Base-by-base conservation (phyloP, 2,329 filamentous ascomycete species). In the Botrytis galanthina region DNA sequence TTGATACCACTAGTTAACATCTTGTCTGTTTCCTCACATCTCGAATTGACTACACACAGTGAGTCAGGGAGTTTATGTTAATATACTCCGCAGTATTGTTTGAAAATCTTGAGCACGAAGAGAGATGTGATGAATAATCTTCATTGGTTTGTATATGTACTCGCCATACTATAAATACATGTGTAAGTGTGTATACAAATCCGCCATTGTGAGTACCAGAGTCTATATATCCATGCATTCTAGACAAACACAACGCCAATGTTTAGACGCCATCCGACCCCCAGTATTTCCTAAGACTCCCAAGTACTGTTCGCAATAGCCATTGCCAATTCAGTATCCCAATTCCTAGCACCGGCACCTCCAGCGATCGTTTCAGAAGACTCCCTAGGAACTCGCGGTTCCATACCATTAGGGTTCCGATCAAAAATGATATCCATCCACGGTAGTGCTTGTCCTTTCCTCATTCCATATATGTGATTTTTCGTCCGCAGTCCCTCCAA, bases 381-480 rank as follows among this genome's bases (percentile, higher is more conserved):
- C 35, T 57, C 48, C 37, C 39, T 69, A 32, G n/a, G 26, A 44
- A 29, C 9, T 37, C 37, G 39, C 37, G 16, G 4, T 20, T n/a
- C 44, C n/a, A 32, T 16, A 7, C 71, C 71, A 3, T 72, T 22
- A 3, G 42, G 29, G 14, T 39, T 44, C 8, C 12, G 29, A 37
- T 72, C 71, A 60, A 32, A 10, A 32, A 72, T 48, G 7, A 69
- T 10, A 48, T 72, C 51, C 71, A 72, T 57, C 71, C 71, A 72
- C 16, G 39, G 44, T 20, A 57, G 10, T 32, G 39, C 42, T 37
- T 44, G 48, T 12, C 26, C 26, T 37, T 32, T 72, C 16, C 71
- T 72, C 32, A 35, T 67, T 5, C 20, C 48, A 39, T 72, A 51
- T 18, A 72, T 51, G 14, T 48, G 7, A 32, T 29, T 12, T 18